A percentile compares a stretch with the other conserved stretches of the same genome.
Conservation (phyloP, 345 rosid genomes). For the Brassica cretica region DNA sequence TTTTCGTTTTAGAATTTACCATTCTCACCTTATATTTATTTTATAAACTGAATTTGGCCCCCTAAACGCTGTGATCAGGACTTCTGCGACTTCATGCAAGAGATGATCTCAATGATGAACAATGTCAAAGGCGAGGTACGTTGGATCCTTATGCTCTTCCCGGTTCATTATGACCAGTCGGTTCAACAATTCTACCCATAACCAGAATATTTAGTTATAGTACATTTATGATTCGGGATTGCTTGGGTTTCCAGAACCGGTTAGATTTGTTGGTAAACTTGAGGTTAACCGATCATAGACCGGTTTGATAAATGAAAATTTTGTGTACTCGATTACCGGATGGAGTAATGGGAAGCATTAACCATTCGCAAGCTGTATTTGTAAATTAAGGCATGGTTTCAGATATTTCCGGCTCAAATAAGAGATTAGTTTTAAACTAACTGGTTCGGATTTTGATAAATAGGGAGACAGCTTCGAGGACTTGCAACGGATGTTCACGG, state of each 20-base stretch:
- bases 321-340: background rate
- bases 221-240: background rate
- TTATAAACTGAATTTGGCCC: background rate
- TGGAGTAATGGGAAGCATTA: background rate
- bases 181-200: conserved; percentile 3
- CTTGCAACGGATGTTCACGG: conserved; percentile 82
- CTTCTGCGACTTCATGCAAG: conserved; percentile 84
- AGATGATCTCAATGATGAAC: conserved; percentile 91
- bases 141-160: background rate
- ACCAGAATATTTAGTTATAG: background rate
- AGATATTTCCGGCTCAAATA: background rate
- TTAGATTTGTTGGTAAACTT: background rate
- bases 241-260: background rate
- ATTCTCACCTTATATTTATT: background rate
- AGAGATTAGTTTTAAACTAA: background rate
- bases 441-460: conserved; percentile 9
- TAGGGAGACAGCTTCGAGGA: conserved; percentile 88
- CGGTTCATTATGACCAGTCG: conserved; percentile 13
- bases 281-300: background rate
- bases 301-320: background rate
- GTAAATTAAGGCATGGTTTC: background rate
- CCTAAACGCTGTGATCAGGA: conserved; percentile 48
- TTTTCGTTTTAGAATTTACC: background rate
- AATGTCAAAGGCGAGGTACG: conserved; percentile 75
- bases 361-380: background rate